phyloP scores from a whole-genome alignment of 768 basidiomycete genomes.

The Kwoniella europaea region DNA sequence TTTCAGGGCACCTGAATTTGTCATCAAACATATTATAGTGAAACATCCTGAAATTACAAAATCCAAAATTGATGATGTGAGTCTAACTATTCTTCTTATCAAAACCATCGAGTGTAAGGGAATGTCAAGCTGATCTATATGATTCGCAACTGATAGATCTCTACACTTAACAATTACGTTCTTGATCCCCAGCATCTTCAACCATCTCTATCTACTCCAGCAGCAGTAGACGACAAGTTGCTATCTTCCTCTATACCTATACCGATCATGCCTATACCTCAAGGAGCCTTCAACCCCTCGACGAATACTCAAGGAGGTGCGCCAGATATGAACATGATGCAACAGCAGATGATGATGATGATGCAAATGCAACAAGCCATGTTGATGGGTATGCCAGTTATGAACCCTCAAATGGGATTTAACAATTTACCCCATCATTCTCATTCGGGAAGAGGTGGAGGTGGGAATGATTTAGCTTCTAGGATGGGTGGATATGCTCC shows the following conservation, averaged over 20 bases:
- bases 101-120: neutral
- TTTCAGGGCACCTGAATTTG: constrained; percentile 95
- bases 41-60: constrained; percentile 89
- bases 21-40: constrained; percentile 95
- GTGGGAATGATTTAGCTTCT: constrained; percentile 66
- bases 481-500: constrained; percentile 76
- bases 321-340: constrained; percentile 33
- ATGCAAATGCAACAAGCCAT: constrained; percentile 57
- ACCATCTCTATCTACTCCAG: constrained; percentile 44
- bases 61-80: constrained; percentile 76
- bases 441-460: constrained; percentile 66
- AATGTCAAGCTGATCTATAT: no score
- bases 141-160: no score
- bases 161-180: constrained; percentile 94
- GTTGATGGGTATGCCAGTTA: constrained; percentile 45
- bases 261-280: constrained; percentile 1
- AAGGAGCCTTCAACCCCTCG: constrained; percentile 1
- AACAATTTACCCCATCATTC: constrained; percentile 32
- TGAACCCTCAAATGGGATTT: constrained; percentile 5
- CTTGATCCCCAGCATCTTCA: constrained; percentile 88
- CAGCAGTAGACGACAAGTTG: constrained; percentile 53
- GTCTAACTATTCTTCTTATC: constrained; percentile 31
- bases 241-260: constrained; percentile 44
- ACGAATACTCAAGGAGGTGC: constrained; percentile 1
- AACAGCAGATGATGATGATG: constrained; percentile 54